Conservation (phyloP, 768 basidiomycete genomes). For the Pulveroboletus sp. region DNA sequence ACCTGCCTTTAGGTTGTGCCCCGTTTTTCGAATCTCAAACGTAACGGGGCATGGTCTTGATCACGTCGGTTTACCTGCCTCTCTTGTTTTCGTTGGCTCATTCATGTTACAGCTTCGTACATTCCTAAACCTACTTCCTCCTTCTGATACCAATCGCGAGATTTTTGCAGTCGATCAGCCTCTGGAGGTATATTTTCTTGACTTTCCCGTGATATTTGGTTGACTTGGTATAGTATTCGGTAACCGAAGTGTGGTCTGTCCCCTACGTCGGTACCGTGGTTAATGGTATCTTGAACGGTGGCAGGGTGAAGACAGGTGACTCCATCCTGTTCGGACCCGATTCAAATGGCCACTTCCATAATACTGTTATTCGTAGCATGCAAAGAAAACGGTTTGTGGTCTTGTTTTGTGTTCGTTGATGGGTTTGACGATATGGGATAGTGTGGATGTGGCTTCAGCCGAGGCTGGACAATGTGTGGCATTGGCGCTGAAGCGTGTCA, state of each 20-base stretch:
- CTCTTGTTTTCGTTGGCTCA: slow-evolving; percentile 10
- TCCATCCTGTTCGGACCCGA: slow-evolving; percentile 87
- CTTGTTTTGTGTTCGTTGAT: neutral
- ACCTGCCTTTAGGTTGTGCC: slow-evolving; percentile 64
- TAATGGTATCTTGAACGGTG: slow-evolving; percentile 80
- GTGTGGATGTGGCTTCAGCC: slow-evolving; percentile 77
- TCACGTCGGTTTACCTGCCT: slow-evolving; percentile 43
- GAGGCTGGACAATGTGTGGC: slow-evolving; percentile 97
- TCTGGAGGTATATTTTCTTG: slow-evolving; percentile 53
- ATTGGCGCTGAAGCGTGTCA: slow-evolving; percentile 86
- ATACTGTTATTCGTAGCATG: slow-evolving; percentile 83
- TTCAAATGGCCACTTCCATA: slow-evolving; percentile 82
- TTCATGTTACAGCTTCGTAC: slow-evolving; percentile 59
- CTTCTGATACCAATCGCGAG: slow-evolving; percentile 79
- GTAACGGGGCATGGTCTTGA: slow-evolving; percentile 92
- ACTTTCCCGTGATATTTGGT: neutral
- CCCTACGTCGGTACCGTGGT: slow-evolving; percentile 85
- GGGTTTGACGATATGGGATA: slow-evolving; percentile 24
- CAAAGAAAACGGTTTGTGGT: slow-evolving; percentile 79
- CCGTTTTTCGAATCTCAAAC: slow-evolving; percentile 90
- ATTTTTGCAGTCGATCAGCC: slow-evolving; percentile 81
- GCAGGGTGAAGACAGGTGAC: slow-evolving; percentile 76
- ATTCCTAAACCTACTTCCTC: slow-evolving; percentile 87
- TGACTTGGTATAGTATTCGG: slow-evolving; percentile 57
- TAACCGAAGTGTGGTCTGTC: slow-evolving; percentile 87